Evolutionary conservation across 1,139 yeast genomes (phyloP).

Genomic region (Pichia sp.): DNA sequence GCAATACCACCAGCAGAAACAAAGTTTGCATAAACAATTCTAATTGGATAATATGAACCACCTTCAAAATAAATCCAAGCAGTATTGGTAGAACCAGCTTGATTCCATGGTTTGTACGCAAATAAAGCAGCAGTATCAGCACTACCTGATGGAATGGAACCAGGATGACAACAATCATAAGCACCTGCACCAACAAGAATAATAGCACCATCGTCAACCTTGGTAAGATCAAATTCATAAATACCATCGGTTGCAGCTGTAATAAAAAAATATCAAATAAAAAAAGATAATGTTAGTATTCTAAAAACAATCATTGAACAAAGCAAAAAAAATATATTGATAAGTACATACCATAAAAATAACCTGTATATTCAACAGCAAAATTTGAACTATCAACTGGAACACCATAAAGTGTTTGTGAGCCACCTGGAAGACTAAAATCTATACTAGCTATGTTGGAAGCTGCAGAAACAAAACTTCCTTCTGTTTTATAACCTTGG

Average conservation of each 20-base stretch:
- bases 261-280: background rate
- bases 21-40: constrained; percentile 18
- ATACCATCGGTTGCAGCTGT: background rate
- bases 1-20: constrained; percentile 10
- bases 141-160: background rate
- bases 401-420: constrained; percentile 3
- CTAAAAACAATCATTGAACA: background rate
- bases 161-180: constrained; percentile 25
- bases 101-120: constrained; percentile 4
- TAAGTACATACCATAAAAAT: constrained; percentile 8
- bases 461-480: constrained; percentile 2
- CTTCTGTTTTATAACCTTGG: constrained; percentile 3
- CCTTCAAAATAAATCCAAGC: constrained; percentile 16
- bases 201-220: constrained; percentile 24
- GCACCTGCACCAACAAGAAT: constrained; percentile 25
- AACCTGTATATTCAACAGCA: constrained; percentile 11
- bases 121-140: constrained; percentile 7
- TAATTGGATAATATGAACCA: constrained; percentile 23
- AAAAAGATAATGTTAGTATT: background rate
- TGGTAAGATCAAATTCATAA: constrained; percentile 17
- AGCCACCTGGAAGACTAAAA: constrained; percentile 5
- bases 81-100: constrained; percentile 7
- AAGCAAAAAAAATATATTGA: background rate
- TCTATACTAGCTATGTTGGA: constrained; percentile 3
- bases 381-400: constrained; percentile 5